Percentiles rank a stretch among this genome's conserved stretches.
phyloP scores from a whole-genome alignment of 164 flowering plant genomes.

The Dillenia turbinata region DNA sequence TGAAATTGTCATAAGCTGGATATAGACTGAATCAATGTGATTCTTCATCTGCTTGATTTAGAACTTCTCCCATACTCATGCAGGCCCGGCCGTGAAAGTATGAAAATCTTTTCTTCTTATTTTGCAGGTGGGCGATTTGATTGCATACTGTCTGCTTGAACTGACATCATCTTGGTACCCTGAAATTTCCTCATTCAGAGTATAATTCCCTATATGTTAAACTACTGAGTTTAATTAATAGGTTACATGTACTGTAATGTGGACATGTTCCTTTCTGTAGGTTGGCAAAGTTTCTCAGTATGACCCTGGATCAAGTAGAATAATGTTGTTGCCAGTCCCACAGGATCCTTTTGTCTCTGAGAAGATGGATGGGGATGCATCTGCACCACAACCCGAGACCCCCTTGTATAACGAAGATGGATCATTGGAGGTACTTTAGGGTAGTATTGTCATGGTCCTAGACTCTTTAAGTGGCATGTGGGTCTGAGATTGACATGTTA shows the following conservation, averaged over 20 bases:
- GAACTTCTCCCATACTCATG: too few relatives aligned
- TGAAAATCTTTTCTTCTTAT: constrained; percentile 4
- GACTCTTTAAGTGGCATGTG: too few relatives aligned
- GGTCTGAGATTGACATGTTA: too few relatives aligned
- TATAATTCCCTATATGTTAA: constrained; percentile 20
- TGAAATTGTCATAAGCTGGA: too few relatives aligned
- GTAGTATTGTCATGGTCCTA: background rate
- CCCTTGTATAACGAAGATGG: constrained; percentile 84
- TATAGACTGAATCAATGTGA: too few relatives aligned
- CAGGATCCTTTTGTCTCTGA: constrained; percentile 51
- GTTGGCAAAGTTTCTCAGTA: constrained; percentile 65
- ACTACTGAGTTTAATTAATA: background rate
- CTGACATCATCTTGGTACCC: constrained; percentile 88
- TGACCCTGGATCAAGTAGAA: constrained; percentile 36
- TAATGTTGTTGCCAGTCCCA: constrained; percentile 49
- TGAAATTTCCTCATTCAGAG: constrained; percentile 79
- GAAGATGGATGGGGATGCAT: constrained; percentile 40
- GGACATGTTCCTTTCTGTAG: constrained; percentile 26
- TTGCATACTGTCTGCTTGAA: constrained; percentile 92
- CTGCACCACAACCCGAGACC: constrained; percentile 23
- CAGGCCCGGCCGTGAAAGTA: background rate
- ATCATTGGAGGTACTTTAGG: constrained; percentile 63
- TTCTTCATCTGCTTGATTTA: too few relatives aligned
- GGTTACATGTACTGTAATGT: background rate
- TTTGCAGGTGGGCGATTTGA: constrained; percentile 71